phyloP scores from a whole-genome alignment of 352 stramenopile genomes.

The Nothophytophthora sp. region DNA sequence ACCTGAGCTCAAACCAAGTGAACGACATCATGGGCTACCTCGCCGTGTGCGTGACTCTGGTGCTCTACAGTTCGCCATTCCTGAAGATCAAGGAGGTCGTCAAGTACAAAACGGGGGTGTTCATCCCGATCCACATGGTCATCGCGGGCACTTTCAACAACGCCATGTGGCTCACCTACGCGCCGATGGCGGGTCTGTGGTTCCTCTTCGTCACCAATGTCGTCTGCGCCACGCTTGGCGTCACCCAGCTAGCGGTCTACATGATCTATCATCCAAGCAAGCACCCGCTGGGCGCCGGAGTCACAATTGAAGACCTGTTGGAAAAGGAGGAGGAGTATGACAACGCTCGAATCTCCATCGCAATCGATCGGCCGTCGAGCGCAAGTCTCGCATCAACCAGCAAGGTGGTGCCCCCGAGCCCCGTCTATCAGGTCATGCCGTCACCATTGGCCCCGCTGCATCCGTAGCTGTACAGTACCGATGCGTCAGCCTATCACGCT shows the following conservation, averaged over 20 bases:
- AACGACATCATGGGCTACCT: constrained; percentile 39
- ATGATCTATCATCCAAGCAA: constrained; percentile 53
- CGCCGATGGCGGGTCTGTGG: constrained; percentile 33
- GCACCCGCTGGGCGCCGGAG: constrained; percentile 25
- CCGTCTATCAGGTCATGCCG: constrained; percentile 26
- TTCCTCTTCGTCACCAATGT: constrained; percentile 63
- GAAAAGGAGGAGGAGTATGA: constrained; percentile 27
- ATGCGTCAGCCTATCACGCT: neutral
- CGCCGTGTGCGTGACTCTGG: constrained; percentile 35
- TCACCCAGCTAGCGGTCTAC: constrained; percentile 43
- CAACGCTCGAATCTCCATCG: constrained; percentile 8
- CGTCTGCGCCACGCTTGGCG: constrained; percentile 32
- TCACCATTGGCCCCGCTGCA: constrained; percentile 24
- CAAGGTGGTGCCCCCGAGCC: constrained; percentile 15
- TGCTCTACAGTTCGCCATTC: constrained; percentile 65
- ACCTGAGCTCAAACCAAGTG: constrained; percentile 26
- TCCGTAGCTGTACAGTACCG: neutral
- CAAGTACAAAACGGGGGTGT: constrained; percentile 45
- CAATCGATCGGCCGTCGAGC: constrained; percentile 14
- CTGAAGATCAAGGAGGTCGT: constrained; percentile 50
- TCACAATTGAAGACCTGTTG: constrained; percentile 17
- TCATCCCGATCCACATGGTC: constrained; percentile 62
- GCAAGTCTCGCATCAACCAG: constrained; percentile 12
- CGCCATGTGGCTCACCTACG: constrained; percentile 55
- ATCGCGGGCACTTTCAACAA: constrained; percentile 55